Evolutionary conservation across 2,329 filamentous ascomycete genomes (phyloP).

Genomic region (Ophiognomonia clavigignenti-juglandacearum): DNA sequence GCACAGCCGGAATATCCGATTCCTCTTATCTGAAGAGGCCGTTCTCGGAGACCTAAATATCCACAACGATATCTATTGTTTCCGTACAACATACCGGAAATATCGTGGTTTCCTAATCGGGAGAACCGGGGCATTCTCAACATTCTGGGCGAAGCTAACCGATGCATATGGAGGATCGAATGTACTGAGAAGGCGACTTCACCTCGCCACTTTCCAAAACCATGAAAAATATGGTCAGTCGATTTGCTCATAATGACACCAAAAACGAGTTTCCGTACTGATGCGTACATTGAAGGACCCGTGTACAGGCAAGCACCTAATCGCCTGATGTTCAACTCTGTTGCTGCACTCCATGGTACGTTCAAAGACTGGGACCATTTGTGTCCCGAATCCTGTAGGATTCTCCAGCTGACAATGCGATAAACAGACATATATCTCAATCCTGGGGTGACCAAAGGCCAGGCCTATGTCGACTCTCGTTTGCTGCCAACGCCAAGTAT

Average conservation of each 20-base stretch:
- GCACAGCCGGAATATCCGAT: too few relatives aligned
- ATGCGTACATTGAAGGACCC: background rate
- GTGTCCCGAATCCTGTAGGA: background rate
- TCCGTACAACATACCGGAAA: too few relatives aligned
- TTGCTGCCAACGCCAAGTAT: background rate
- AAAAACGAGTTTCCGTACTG: background rate
- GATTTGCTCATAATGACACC: background rate
- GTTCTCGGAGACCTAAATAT: too few relatives aligned
- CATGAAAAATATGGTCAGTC: slow-evolving; percentile 3
- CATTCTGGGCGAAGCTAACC: slow-evolving; percentile 2
- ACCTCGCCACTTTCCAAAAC: background rate
- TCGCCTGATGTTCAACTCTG: slow-evolving; percentile 2
- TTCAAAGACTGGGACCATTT: background rate
- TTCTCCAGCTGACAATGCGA: background rate
- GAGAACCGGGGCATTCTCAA: too few relatives aligned
- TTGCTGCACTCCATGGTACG: slow-evolving; percentile 1
- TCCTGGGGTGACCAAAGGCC: slow-evolving; percentile 2
- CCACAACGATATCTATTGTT: too few relatives aligned
- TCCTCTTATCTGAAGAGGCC: too few relatives aligned
- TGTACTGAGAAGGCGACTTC: background rate
- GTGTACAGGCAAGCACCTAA: slow-evolving; percentile 2
- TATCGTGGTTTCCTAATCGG: too few relatives aligned
- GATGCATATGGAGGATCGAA: background rate
- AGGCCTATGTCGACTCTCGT: slow-evolving; percentile 5
- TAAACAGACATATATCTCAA: slow-evolving; percentile 2